Evolutionary conservation across 345 rosid genomes (phyloP).

Genomic region (Citrus sp.): DNA sequence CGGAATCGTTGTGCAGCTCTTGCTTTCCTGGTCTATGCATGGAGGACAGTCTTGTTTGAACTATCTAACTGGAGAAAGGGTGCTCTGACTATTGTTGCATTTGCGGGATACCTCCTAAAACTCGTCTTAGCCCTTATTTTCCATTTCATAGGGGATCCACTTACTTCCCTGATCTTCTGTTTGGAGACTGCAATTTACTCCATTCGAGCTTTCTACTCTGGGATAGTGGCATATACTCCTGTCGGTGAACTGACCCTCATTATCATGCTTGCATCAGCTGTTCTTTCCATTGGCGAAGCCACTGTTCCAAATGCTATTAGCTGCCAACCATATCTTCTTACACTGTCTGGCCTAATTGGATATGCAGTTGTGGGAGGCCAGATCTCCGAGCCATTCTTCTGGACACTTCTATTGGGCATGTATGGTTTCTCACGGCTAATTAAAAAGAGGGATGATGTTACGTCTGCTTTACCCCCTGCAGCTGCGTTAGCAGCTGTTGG

Average conservation of each 20-base stretch:
- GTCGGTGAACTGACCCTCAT: constrained; percentile 57
- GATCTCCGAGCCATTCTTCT: constrained; percentile 75
- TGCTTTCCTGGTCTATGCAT: constrained; percentile 68
- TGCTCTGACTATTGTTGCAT: constrained; percentile 33
- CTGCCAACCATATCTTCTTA: constrained; percentile 60
- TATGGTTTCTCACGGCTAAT: constrained; percentile 58
- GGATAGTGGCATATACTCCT: constrained; percentile 66
- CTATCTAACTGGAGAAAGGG: constrained; percentile 68
- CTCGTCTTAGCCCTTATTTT: constrained; percentile 60
- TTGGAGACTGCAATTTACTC: constrained; percentile 54
- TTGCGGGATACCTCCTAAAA: constrained; percentile 61
- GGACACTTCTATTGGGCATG: constrained; percentile 65
- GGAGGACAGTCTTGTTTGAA: constrained; percentile 87
- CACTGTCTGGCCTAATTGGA: constrained; percentile 66
- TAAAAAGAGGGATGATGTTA: constrained; percentile 73
- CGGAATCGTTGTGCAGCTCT: constrained; percentile 47
- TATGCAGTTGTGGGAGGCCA: constrained; percentile 71
- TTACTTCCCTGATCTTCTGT: constrained; percentile 51
- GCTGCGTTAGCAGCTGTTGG: constrained; percentile 84
- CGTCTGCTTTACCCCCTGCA: constrained; percentile 72
- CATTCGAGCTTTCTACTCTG: constrained; percentile 65
- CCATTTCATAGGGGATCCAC: constrained; percentile 75
- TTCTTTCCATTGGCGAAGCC: constrained; percentile 82
- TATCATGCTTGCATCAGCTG: constrained; percentile 64
- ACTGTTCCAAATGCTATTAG: constrained; percentile 55